Conservation (phyloP, 2,329 filamentous ascomycete species). For the Calonectria naviculata region DNA sequence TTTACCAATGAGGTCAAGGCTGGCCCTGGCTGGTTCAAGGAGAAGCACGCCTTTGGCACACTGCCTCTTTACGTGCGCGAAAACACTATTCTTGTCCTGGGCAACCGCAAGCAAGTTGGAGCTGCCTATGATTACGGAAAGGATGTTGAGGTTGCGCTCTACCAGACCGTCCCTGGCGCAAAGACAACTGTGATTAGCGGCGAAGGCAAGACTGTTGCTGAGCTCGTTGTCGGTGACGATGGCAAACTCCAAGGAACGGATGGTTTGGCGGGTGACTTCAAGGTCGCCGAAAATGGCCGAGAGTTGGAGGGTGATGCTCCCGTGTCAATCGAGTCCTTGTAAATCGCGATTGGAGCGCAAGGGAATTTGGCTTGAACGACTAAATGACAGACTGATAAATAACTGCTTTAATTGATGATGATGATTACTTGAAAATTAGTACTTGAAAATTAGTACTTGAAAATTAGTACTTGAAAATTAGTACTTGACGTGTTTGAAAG, state of each 20-base stretch:
- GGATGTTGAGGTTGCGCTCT: conserved; percentile 61
- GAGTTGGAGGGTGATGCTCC: conserved; percentile 39
- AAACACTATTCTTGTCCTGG: conserved; percentile 60
- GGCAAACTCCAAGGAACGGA: conserved; percentile 53
- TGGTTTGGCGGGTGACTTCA: conserved; percentile 51
- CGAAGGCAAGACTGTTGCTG: conserved; percentile 53
- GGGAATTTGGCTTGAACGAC: background rate
- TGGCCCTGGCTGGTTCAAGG: conserved; percentile 68
- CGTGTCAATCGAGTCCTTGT: conserved; percentile 39
- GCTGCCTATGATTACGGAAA: conserved; percentile 59
- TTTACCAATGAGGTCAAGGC: conserved; percentile 61
- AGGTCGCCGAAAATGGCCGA: conserved; percentile 36
- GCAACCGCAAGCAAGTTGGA: conserved; percentile 50
- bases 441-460: no score
- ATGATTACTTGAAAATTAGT: background rate
- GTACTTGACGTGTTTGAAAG: no score
- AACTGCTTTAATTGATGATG: background rate
- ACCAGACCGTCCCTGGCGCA: conserved; percentile 54
- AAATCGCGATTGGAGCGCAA: background rate
- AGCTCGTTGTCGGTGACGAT: conserved; percentile 51
- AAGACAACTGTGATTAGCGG: conserved; percentile 55
- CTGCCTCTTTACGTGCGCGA: conserved; percentile 69
- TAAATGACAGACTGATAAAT: background rate
- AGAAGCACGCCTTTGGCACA: conserved; percentile 68
- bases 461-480: no score